These are phyloP conservation scores for Asterophora lycoperdoides DNA, from an alignment of 768 basidiomycete species.

Conservation along the genomic window DNA sequence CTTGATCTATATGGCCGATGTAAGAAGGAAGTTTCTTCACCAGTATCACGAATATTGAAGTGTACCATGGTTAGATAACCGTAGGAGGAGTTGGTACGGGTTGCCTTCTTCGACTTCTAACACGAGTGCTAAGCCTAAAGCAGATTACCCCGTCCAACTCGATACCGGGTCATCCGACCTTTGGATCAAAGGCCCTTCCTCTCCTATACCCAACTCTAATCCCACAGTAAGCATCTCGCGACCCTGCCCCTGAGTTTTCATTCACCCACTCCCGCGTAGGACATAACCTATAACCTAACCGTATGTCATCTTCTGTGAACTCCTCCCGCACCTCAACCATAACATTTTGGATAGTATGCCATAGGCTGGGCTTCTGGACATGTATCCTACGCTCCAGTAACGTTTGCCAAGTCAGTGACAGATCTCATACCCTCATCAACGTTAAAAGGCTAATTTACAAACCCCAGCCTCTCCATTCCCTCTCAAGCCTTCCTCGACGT, in stretches of 20 bases:
- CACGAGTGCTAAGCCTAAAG: conserved; percentile 4
- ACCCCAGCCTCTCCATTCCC: conserved; percentile 52
- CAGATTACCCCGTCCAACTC: conserved; percentile 72
- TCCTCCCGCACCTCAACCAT: conserved; percentile 4
- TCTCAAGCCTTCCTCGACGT: conserved; percentile 71
- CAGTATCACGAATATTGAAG: not conserved
- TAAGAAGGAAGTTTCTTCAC: conserved; percentile 32
- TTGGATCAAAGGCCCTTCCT: conserved; percentile 53
- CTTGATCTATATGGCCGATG: conserved; percentile 75
- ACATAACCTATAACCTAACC: conserved; percentile 54
- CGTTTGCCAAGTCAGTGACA: conserved; percentile 63
- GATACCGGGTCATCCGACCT: conserved; percentile 86
- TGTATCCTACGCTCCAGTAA: conserved; percentile 55
- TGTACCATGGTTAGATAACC: conserved; percentile 46
- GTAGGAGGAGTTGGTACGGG: conserved; percentile 53
- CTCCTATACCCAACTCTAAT: conserved; percentile 45
- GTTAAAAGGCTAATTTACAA: conserved; percentile 1
- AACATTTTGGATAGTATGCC: conserved; percentile 54
- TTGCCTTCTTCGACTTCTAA: not conserved
- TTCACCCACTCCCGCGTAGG: conserved; percentile 27
- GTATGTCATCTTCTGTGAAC: conserved; percentile 33
- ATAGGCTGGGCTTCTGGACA: conserved; percentile 74
- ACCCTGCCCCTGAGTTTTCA: not conserved
- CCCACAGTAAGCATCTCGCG: conserved; percentile 40
- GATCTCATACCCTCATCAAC: not conserved